Conservation (phyloP, 2,329 filamentous ascomycete genomes). For the Paracoccidioides brasiliensis region DNA sequence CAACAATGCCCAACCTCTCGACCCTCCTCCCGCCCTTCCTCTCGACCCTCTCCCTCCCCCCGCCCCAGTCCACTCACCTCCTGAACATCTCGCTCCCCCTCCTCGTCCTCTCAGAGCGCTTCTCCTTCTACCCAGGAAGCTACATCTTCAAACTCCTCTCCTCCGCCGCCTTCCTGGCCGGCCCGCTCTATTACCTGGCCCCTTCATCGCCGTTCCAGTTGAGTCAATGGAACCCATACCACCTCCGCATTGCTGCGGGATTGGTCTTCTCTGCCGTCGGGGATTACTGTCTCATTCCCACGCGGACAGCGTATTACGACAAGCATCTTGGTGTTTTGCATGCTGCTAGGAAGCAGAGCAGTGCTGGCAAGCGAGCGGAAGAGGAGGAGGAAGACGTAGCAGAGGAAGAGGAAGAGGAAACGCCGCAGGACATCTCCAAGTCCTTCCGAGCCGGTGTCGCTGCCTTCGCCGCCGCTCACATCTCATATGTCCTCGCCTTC, state of each 20-base stretch:
- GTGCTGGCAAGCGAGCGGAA: background rate
- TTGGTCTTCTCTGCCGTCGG: slow-evolving; percentile 16
- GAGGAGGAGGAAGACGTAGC: background rate
- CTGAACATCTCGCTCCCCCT: slow-evolving; percentile 16
- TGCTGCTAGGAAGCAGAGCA: background rate
- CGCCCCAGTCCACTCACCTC: slow-evolving; percentile 10
- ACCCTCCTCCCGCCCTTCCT: background rate
- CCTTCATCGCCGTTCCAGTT: slow-evolving; percentile 9
- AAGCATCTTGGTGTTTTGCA: background rate
- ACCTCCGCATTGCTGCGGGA: slow-evolving; percentile 14
- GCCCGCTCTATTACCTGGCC: slow-evolving; percentile 11
- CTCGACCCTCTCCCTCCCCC: slow-evolving; percentile 12
- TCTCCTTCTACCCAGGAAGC: slow-evolving; percentile 16
- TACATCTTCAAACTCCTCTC: slow-evolving; percentile 20
- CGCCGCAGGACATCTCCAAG: slow-evolving; percentile 9
- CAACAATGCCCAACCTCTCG: background rate
- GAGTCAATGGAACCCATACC: slow-evolving; percentile 10
- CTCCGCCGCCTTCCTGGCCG: slow-evolving; percentile 17
- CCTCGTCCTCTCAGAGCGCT: slow-evolving; percentile 16
- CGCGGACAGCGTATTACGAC: slow-evolving; percentile 13
- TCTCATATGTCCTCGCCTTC: slow-evolving; percentile 19
- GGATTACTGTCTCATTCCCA: slow-evolving; percentile 18
- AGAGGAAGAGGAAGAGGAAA: background rate
- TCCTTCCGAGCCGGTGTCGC: slow-evolving; percentile 19
- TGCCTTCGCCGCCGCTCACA: slow-evolving; percentile 19